Percentiles rank a stretch among this genome's conserved stretches.
Conservation (phyloP, 2,329 filamentous ascomycete species). For the Penicillium corylophilum region DNA sequence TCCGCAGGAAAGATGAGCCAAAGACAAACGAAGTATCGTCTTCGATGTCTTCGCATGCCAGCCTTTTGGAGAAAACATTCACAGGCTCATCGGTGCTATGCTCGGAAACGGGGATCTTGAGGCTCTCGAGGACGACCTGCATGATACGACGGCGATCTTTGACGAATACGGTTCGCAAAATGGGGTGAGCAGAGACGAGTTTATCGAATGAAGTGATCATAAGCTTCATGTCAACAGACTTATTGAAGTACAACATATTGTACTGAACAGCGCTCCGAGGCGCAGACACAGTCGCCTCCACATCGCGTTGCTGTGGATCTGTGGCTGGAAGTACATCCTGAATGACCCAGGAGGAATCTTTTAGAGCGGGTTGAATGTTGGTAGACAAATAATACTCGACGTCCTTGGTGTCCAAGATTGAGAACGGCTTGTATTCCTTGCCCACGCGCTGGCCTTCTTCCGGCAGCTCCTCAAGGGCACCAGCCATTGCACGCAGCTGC, state of each 20-base stretch:
- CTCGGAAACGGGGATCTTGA: constrained; percentile 1
- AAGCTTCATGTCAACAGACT: background rate
- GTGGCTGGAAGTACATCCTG: constrained; percentile 8
- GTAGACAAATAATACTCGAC: background rate
- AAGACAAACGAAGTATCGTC: constrained; percentile 1
- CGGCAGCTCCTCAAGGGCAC: constrained; percentile 1
- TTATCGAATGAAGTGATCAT: constrained; percentile 1
- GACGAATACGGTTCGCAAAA: constrained; percentile 11
- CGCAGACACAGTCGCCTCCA: constrained; percentile 6
- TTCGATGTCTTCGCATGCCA: constrained; percentile 8
- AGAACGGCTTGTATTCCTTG: constrained; percentile 9
- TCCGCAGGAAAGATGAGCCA: constrained; percentile 2
- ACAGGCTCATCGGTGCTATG: constrained; percentile 1
- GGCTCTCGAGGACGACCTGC: constrained; percentile 4
- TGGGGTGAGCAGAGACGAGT: constrained; percentile 1
- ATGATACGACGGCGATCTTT: background rate
- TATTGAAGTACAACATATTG: constrained; percentile 11
- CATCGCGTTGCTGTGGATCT: constrained; percentile 6
- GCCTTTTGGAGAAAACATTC: background rate
- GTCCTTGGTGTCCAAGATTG: constrained; percentile 1
- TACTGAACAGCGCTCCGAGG: constrained; percentile 11
- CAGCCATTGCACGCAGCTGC: constrained; percentile 8
- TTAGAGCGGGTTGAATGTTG: constrained; percentile 1
- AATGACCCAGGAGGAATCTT: constrained; percentile 2
- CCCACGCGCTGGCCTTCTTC: background rate